Conservation (phyloP, 306 rosid genomes). For the Clitoria ternatea region DNA sequence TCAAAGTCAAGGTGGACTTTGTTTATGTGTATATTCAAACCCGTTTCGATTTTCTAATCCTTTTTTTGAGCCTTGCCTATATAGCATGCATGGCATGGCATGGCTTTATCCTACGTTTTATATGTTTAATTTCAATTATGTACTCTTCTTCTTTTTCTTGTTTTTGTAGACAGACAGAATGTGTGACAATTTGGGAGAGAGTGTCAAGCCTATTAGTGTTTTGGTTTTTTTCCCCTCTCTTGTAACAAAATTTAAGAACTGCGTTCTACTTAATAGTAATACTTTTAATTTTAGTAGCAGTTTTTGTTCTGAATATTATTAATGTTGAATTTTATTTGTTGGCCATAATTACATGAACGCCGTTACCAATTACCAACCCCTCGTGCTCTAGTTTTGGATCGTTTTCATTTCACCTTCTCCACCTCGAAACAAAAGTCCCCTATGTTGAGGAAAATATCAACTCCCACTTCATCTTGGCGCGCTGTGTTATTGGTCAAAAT, state of each 20-base stretch:
- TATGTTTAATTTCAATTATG: background rate
- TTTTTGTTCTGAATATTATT: background rate
- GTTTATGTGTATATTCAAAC: background rate
- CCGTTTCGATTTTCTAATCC: background rate
- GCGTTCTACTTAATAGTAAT: background rate
- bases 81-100: background rate
- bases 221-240: conserved; percentile 10
- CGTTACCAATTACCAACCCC: background rate
- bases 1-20: too few species aligned
- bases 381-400: background rate
- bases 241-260: background rate
- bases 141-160: background rate
- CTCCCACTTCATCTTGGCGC: too few species aligned
- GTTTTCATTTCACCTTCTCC: background rate
- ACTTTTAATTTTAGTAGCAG: background rate
- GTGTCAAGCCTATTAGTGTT: conserved; percentile 13
- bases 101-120: conserved; percentile 19
- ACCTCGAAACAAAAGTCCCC: too few species aligned
- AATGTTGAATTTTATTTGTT: background rate
- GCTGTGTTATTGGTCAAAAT: background rate
- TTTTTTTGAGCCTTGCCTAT: conserved; percentile 23
- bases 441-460: too few species aligned
- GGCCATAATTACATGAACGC: background rate
- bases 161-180: background rate
- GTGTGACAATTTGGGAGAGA: conserved; percentile 13